Evolutionary conservation across 23 red algal species (phyloP).

Genomic region (Pyropia yezoensis): DNA sequence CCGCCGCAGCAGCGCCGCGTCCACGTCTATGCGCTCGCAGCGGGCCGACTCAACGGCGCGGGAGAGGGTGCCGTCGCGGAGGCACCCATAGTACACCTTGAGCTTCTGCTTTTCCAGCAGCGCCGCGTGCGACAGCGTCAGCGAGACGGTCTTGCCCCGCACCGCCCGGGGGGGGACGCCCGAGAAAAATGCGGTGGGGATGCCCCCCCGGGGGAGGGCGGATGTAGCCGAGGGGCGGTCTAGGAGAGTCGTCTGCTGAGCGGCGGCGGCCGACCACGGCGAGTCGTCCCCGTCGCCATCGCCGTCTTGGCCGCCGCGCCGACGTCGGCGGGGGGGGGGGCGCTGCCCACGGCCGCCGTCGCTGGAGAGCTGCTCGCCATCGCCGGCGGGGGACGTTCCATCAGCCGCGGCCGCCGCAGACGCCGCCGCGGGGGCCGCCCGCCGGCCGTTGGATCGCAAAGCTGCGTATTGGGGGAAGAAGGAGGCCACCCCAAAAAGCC

Average conservation of each 20-base stretch:
- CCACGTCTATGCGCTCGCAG: slow-evolving; percentile 12
- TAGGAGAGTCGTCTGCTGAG: background rate
- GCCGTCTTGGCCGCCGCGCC: background rate
- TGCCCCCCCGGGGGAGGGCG: slow-evolving; percentile 9
- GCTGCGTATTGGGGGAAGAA: slow-evolving; percentile 19
- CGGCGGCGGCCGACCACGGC: slow-evolving; percentile 5
- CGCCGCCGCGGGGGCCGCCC: background rate
- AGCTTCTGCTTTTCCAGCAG: slow-evolving; percentile 63
- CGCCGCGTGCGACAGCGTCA: slow-evolving; percentile 26
- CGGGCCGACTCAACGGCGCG: slow-evolving; percentile 30
- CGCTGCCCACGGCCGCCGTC: background rate
- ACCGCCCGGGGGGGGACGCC: slow-evolving; percentile 39
- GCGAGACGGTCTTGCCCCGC: slow-evolving; percentile 30
- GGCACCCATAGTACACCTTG: slow-evolving; percentile 52
- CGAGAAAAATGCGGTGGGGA: slow-evolving; percentile 38
- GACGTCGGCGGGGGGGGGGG: background rate
- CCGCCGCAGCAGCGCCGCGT: slow-evolving; percentile 41
- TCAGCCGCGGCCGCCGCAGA: slow-evolving; percentile 4
- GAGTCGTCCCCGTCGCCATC: background rate
- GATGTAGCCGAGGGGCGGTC: too few species aligned
- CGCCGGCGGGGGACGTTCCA: background rate
- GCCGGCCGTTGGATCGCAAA: too few species aligned
- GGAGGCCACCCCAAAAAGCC: slow-evolving; percentile 35
- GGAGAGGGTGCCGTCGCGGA: slow-evolving; percentile 41
- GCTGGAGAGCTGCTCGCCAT: background rate